Base-by-base conservation (phyloP, 169 alveolate species). In the Eimeria maxima region DNA sequence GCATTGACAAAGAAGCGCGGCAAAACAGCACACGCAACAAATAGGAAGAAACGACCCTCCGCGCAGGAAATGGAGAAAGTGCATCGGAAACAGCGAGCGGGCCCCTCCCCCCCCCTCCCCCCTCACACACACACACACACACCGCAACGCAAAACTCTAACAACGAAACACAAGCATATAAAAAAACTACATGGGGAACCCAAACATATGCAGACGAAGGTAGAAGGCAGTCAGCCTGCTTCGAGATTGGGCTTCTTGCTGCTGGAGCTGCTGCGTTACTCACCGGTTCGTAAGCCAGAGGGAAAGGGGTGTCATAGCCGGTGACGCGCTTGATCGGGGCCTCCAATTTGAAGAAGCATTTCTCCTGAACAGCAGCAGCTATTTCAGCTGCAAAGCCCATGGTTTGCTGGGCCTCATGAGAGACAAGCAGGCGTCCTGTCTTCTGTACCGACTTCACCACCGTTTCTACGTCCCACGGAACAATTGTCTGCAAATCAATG, bases 261-360 rank as follows among this genome's bases (percentile, higher is more conserved):
- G 65, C 14, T 11, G 67, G 4, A 4, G 69, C 38, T 11, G 67
- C 38, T 4, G 69, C 38, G 63, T 8, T n/a, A 13, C 95, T 78
- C 38, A 97, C 98, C 10, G 98, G 97, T 95, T 99, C 99, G 96
- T 96, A 98, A 2, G 98, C 99, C 57, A 98, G 98, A 24, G 99
- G 99, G 97, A 98, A 99, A 47, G 99, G 99, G 27, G 99, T 99
- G 97, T 99, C 99, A 96, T 98, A 99, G 33, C 99, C 99, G 94
- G 99, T 98, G 45, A 99, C 99, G 87, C 99, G 97, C 95, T 96
- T 97, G 73, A 99, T 97, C 47, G 99, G 99, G 8, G 99, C 99
- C 97, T 98, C 99, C n/a, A 99, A 97, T 89, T 98, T 97, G 94
- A 98, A 97, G 97, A 99, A 99, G 98, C 99, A 99, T 87, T 98